Conservation (phyloP, 2,329 filamentous ascomycete species). For the Monosporascus cannonballus region DNA sequence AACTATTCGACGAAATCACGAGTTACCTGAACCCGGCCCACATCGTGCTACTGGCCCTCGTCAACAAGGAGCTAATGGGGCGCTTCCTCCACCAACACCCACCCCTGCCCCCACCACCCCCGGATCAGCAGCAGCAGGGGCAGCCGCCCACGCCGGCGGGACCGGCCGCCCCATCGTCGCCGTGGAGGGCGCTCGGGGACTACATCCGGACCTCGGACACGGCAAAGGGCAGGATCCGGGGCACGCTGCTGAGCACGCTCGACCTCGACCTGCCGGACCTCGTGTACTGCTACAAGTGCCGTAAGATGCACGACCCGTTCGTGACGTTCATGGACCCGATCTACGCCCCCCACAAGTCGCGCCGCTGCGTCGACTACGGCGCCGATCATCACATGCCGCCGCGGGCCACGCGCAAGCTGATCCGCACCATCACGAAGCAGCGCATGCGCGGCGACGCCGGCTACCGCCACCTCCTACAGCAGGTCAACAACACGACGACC, state of each 20-base stretch:
- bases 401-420: constrained; percentile 16
- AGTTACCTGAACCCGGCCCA: constrained; percentile 12
- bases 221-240: constrained; percentile 12
- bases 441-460: constrained; percentile 10
- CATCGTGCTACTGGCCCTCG: constrained; percentile 16
- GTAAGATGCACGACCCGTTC: constrained; percentile 17
- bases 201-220: constrained; percentile 10
- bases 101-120: neutral
- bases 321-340: constrained; percentile 13
- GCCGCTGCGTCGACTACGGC: constrained; percentile 13
- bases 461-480: constrained; percentile 14
- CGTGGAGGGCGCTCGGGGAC: constrained; percentile 8
- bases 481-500: constrained; percentile 19
- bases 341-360: constrained; percentile 12
- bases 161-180: neutral
- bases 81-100: constrained; percentile 11
- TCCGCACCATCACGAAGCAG: constrained; percentile 18
- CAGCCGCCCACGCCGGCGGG: neutral
- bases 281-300: constrained; percentile 21
- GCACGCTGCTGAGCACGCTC: constrained; percentile 13
- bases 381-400: constrained; percentile 20
- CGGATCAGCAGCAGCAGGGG: neutral
- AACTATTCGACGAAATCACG: constrained; percentile 18
- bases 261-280: constrained; percentile 16
- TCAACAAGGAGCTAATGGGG: constrained; percentile 17